phyloP scores from a whole-genome alignment of 371 early-diverging fungal species.

The Mucor sp. region DNA sequence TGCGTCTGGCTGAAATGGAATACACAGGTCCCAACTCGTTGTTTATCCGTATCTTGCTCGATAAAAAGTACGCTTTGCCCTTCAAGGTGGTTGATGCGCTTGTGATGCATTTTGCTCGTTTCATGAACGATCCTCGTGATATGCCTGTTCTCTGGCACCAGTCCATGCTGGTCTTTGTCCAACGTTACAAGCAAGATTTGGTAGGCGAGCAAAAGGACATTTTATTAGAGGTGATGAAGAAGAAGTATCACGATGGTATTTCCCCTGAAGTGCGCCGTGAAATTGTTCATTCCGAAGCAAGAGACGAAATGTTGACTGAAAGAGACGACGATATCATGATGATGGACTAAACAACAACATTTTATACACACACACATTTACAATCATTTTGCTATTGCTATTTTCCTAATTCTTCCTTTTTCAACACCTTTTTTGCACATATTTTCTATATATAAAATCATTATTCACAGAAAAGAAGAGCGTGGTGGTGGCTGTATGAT shows the following conservation, averaged over 20 bases:
- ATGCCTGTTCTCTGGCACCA: slow-evolving; percentile 99
- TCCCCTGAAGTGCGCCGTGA: slow-evolving; percentile 95
- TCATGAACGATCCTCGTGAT: slow-evolving; percentile 77
- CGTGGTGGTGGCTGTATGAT: not conserved
- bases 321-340: slow-evolving; percentile 35
- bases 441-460: slow-evolving; percentile 3
- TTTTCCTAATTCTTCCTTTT: not conserved
- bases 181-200: slow-evolving; percentile 95
- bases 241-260: slow-evolving; percentile 81
- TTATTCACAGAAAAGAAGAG: not conserved
- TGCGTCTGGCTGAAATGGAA: slow-evolving; percentile 96
- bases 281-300: slow-evolving; percentile 61
- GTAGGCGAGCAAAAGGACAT: slow-evolving; percentile 94
- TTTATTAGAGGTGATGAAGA: slow-evolving; percentile 78
- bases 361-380: not conserved
- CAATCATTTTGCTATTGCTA: not conserved
- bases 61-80: slow-evolving; percentile 98
- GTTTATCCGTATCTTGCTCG: slow-evolving; percentile 93
- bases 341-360: slow-evolving; percentile 23
- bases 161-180: slow-evolving; percentile 91
- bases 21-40: slow-evolving; percentile 94
- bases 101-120: slow-evolving; percentile 92
- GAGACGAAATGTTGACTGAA: slow-evolving; percentile 59
- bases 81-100: slow-evolving; percentile 95
- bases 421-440: not conserved